phyloP scores from a whole-genome alignment of 75 land plant species.

The Adiantum capillusveneris region DNA sequence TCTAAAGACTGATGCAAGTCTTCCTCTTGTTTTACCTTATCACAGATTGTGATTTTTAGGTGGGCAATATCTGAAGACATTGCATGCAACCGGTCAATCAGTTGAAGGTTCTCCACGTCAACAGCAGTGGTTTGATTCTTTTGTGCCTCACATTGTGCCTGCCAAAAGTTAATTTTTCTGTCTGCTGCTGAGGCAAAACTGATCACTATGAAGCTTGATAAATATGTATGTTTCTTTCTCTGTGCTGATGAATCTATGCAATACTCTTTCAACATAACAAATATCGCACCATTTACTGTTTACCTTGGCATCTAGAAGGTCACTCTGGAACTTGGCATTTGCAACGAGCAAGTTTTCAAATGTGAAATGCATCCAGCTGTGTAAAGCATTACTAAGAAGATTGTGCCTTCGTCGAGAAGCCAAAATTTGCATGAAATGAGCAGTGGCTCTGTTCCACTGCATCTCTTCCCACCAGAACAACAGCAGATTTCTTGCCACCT shows the following conservation, averaged over 20 bases:
- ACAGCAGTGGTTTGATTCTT: conserved; percentile 19
- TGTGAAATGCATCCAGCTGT: conserved; percentile 35
- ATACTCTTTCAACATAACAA: too few species aligned
- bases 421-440: conserved; percentile 14
- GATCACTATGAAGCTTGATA: too few species aligned
- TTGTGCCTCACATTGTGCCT: conserved; percentile 26
- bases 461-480: conserved; percentile 29
- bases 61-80: conserved; percentile 27
- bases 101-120: conserved; percentile 26
- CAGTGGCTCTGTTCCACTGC: conserved; percentile 25
- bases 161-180: neutral
- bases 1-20: conserved; percentile 24
- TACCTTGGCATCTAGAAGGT: conserved; percentile 30
- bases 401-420: conserved; percentile 20
- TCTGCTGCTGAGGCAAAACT: too few species aligned
- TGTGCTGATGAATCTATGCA: too few species aligned
- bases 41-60: conserved; percentile 13
- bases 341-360: conserved; percentile 27
- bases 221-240: too few species aligned
- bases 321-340: conserved; percentile 28
- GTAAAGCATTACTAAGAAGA: conserved; percentile 13
- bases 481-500: conserved; percentile 18
- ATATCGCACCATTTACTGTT: neutral
- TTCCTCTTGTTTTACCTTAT: conserved; percentile 14
- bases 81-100: conserved; percentile 23